Base-by-base conservation (phyloP, 352 stramenopile genomes). In the Phytophthora fragariaefolia region DNA sequence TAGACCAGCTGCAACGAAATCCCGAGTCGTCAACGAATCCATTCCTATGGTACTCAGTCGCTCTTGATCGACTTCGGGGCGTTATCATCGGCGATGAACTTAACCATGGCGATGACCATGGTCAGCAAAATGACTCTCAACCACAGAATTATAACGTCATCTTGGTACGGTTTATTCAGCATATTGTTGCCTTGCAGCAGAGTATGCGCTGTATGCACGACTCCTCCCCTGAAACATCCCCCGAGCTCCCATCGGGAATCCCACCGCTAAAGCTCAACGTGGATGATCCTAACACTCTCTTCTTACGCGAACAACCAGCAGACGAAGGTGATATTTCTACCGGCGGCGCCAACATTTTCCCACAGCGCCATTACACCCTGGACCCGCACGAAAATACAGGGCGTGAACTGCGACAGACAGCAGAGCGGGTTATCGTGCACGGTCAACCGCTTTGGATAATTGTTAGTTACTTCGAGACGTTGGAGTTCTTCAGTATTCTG, bases 271-370 rank as follows among this genome's bases (percentile, higher is more conserved):
- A 71, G 13, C 64, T 89, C 13, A 68, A 87, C 23, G 42, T 73
- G 22, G 66, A 78, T 22, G 70, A 81, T n/a, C 47, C 54, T 1
- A 32, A 70, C 45, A 65, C 73, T 17, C 66, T 90, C 17, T 83
- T 90, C 52, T 38, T 83, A 15, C 68, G 61, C 4, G 67, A 82
- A 24, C 53, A 72, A 47, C 27, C 24, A 8, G 34, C 27, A 6
- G 27, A 50, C 17, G 69, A 83, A 8, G 73, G 45, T 1, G 78
- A 89, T 30, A 73, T 89, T 30, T 87, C 80, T 7, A 71, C 50
- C 5, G 69, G 76, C 30, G 70, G 82, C 13, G 46, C 77, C 1
- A 69, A 82, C 13, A 78, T 90, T 18, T 90, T 90, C 45, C 81
- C 79, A 23, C 27, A 43, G 15, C 36, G 20, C n/a, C 24, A 32